phyloP scores from a whole-genome alignment of 2,329 filamentous ascomycete species.

The Sclerotinia glacialis region DNA sequence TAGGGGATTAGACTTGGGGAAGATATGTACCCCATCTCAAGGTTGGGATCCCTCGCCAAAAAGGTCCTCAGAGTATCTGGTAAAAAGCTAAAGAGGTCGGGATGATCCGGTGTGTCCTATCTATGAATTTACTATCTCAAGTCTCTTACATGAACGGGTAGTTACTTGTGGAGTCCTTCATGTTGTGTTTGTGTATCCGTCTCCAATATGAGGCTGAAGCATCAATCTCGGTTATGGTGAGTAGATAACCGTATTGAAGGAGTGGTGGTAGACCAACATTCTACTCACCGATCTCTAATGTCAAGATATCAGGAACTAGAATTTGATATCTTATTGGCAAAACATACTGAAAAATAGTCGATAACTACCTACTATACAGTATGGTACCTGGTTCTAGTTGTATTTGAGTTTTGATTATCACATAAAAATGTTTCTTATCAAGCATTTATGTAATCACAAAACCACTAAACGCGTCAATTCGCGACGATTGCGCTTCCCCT shows the following conservation, averaged over 20 bases:
- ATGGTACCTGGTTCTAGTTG: no score
- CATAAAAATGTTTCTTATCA: background rate
- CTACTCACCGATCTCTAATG: background rate
- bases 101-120: background rate
- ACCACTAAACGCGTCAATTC: slow-evolving; percentile 8
- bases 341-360: background rate
- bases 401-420: no score
- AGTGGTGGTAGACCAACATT: background rate
- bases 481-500: slow-evolving; percentile 12
- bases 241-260: background rate
- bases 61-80: background rate
- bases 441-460: slow-evolving; percentile 2
- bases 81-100: background rate
- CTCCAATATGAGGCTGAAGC: background rate
- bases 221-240: background rate
- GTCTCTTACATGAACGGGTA: background rate
- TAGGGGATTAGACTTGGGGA: background rate
- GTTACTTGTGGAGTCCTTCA: background rate
- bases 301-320: background rate
- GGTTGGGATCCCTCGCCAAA: background rate
- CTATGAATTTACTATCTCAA: background rate
- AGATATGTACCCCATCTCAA: slow-evolving; percentile 10
- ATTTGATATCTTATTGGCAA: no score
- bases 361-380: no score
- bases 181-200: background rate